phyloP scores from a whole-genome alignment of 805 yeast genomes.

The Wickerhamomyces tratensis region DNA sequence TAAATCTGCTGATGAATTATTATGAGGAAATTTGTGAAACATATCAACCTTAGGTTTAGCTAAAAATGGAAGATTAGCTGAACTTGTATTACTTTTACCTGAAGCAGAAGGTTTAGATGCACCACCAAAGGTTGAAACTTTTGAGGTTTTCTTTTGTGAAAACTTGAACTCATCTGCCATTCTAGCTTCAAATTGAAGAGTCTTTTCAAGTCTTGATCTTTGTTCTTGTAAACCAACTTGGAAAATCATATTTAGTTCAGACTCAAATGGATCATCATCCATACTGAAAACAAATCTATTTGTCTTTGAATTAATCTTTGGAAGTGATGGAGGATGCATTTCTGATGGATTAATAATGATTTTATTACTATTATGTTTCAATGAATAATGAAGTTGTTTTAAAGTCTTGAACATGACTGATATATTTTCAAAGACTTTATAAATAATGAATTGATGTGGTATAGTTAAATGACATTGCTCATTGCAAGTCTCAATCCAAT shows the following conservation, averaged over 20 bases:
- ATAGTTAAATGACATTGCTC: slow-evolving; percentile 40
- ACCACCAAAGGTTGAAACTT: slow-evolving; percentile 1
- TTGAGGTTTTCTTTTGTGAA: slow-evolving; percentile 3
- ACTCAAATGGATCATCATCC: slow-evolving; percentile 88
- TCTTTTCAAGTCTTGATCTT: slow-evolving; percentile 44
- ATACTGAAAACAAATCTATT: slow-evolving; percentile 50
- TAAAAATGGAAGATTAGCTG: no score
- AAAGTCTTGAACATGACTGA: slow-evolving; percentile 58
- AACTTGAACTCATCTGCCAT: slow-evolving; percentile 11
- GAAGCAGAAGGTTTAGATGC: not conserved
- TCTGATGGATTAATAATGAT: slow-evolving; percentile 28
- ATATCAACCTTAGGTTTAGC: no score
- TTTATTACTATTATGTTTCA: slow-evolving; percentile 30
- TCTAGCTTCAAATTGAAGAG: slow-evolving; percentile 28
- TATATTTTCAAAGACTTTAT: slow-evolving; percentile 71
- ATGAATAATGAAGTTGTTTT: slow-evolving; percentile 46
- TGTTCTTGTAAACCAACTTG: slow-evolving; percentile 65
- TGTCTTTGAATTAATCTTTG: slow-evolving; percentile 46
- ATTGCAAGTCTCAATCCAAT: slow-evolving; percentile 30
- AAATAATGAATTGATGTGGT: slow-evolving; percentile 69
- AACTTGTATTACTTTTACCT: no score
- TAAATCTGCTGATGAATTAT: not conserved
- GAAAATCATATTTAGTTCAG: slow-evolving; percentile 53
- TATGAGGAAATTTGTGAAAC: not conserved
- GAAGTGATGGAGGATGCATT: slow-evolving; percentile 37